phyloP scores from a whole-genome alignment of 2,329 filamentous ascomycete species.

The Sporothrix pseudoabietina region DNA sequence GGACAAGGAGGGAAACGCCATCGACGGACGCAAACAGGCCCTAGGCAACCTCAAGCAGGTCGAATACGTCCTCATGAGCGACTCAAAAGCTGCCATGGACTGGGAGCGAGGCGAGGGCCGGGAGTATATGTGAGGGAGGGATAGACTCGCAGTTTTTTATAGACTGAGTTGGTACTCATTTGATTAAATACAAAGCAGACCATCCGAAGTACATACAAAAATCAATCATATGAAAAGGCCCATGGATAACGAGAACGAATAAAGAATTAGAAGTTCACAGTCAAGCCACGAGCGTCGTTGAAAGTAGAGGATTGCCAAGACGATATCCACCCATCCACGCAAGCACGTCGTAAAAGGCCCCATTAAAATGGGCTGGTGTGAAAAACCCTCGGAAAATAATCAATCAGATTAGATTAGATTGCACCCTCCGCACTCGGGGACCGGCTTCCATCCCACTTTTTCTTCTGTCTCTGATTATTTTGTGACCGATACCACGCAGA shows the following conservation, averaged over 20 bases:
- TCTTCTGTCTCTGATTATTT: neutral
- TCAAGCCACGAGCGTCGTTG: no score
- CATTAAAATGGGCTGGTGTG: neutral
- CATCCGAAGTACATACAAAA: no score
- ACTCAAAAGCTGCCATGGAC: neutral
- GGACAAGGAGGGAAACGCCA: neutral
- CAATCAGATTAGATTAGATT: conserved; percentile 7
- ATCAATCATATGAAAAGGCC: no score
- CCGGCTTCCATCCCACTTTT: neutral
- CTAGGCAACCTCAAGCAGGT: neutral
- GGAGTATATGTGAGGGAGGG: neutral
- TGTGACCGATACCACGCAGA: neutral
- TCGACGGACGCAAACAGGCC: neutral
- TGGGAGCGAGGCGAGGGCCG: neutral
- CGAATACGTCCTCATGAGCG: neutral
- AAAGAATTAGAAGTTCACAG: no score
- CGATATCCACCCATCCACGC: neutral
- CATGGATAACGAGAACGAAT: no score
- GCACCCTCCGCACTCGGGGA: neutral
- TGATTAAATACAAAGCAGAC: no score
- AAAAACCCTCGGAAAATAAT: neutral
- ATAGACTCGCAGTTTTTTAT: neutral
- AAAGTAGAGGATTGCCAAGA: neutral
- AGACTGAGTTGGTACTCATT: no score
- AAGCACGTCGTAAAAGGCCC: no score